phyloP scores from a whole-genome alignment of 768 basidiomycete species.

The Podaxis carcinomalis region DNA sequence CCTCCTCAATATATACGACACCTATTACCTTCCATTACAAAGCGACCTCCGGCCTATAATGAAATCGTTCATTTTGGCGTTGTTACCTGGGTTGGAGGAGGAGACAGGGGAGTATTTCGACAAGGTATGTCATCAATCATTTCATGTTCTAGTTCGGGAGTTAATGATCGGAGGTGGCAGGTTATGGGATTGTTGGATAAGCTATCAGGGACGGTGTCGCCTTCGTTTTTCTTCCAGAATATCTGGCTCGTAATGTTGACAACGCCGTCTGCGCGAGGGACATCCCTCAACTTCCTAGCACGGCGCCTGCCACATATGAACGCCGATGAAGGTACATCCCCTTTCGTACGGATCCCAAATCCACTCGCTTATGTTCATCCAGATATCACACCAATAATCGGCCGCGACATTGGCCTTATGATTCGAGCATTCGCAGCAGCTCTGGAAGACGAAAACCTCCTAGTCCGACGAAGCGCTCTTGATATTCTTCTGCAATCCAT shows the following conservation, averaged over 20 bases:
- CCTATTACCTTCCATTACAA: slow-evolving; percentile 86
- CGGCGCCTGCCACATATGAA: slow-evolving; percentile 71
- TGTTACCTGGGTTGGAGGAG: slow-evolving; percentile 95
- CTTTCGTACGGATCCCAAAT: neutral
- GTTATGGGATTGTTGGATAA: slow-evolving; percentile 78
- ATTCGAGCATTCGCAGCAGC: slow-evolving; percentile 88
- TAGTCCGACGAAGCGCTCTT: slow-evolving; percentile 82
- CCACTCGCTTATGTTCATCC: neutral
- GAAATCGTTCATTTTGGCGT: slow-evolving; percentile 90
- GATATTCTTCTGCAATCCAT: slow-evolving; percentile 81
- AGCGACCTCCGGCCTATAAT: slow-evolving; percentile 77
- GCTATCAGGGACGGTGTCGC: slow-evolving; percentile 79
- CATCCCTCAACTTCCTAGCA: slow-evolving; percentile 83
- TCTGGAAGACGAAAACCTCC: slow-evolving; percentile 88
- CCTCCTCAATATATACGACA: slow-evolving; percentile 88
- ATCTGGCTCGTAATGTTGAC: slow-evolving; percentile 94
- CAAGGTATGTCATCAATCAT: slow-evolving; percentile 42
- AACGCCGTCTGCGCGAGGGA: slow-evolving; percentile 77
- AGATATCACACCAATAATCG: slow-evolving; percentile 73
- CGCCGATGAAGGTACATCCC: slow-evolving; percentile 58
- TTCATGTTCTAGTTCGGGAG: slow-evolving; percentile 6
- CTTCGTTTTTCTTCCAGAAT: slow-evolving; percentile 92
- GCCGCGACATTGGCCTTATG: slow-evolving; percentile 89
- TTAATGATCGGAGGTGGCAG: slow-evolving; percentile 29
- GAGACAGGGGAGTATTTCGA: slow-evolving; percentile 98